phyloP scores from a whole-genome alignment of 2,329 filamentous ascomycete species.

The Monilinia polystroma region DNA sequence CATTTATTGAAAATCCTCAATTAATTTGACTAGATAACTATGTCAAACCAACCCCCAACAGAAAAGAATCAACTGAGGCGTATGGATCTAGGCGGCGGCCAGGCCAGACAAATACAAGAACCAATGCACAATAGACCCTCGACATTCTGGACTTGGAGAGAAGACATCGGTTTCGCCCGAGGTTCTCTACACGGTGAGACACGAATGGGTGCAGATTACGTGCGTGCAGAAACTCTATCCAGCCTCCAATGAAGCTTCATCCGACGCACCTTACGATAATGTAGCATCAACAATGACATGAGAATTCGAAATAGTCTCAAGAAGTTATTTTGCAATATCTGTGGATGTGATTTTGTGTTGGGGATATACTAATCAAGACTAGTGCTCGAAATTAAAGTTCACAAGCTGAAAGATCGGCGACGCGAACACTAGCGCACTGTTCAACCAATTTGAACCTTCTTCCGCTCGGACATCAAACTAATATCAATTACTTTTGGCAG shows the following conservation, averaged over 20 bases:
- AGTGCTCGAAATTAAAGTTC: not conserved
- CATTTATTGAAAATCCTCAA: not conserved
- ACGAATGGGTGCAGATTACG: not conserved
- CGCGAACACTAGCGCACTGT: slow-evolving; percentile 8
- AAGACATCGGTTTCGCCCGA: not conserved
- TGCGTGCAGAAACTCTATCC: slow-evolving; percentile 14
- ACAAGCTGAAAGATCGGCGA: slow-evolving; percentile 1
- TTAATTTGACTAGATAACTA: not conserved
- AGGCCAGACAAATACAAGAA: not conserved
- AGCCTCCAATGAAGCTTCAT: not conserved
- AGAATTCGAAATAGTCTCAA: not conserved
- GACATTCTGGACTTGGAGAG: not conserved
- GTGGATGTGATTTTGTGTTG: not conserved
- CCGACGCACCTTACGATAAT: not conserved
- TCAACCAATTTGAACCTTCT: not conserved
- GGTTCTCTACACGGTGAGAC: not conserved
- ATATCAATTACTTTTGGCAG: not conserved
- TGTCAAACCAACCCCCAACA: not conserved
- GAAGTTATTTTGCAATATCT: not conserved
- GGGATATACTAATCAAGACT: not conserved
- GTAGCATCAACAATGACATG: not conserved
- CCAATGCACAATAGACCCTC: not conserved
- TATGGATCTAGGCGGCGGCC: not conserved
- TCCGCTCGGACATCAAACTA: slow-evolving; percentile 5
- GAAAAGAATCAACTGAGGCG: not conserved